These are phyloP conservation scores for Aspergillus homomorphus DNA, from an alignment of 495 filamentous ascomycete genomes.

Conservation along the genomic window DNA sequence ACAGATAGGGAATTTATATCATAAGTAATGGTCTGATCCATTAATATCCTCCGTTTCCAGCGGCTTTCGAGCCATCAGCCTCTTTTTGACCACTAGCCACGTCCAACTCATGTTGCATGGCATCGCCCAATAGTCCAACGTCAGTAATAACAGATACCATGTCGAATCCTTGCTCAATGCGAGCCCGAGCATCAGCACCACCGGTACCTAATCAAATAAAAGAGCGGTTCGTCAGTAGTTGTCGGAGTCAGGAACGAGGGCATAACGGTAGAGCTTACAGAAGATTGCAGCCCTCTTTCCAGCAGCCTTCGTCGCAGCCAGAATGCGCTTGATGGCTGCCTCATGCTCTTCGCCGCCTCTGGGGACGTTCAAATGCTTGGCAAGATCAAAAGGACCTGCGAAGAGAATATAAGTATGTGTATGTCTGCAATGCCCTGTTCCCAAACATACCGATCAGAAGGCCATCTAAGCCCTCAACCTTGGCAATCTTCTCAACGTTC, in stretches of 20 bases:
- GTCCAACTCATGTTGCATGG: slow-evolving; percentile 34
- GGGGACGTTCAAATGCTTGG: slow-evolving; percentile 37
- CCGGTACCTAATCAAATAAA: slow-evolving; percentile 36
- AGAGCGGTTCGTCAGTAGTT: not conserved
- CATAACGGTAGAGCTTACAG: slow-evolving; percentile 37
- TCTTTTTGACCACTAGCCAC: slow-evolving; percentile 27
- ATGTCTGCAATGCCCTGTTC: not conserved
- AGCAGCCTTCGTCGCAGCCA: slow-evolving; percentile 57
- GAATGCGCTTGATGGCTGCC: slow-evolving; percentile 62
- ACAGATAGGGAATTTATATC: not conserved
- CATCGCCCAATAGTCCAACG: slow-evolving; percentile 46
- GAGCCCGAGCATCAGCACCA: slow-evolving; percentile 60
- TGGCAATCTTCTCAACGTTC: slow-evolving; percentile 49
- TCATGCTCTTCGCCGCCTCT: slow-evolving; percentile 45
- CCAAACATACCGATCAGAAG: slow-evolving; percentile 37
- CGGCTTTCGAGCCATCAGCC: not conserved
- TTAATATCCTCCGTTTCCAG: not conserved
- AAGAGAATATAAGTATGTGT: not conserved
- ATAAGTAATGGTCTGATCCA: not conserved
- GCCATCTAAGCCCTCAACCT: slow-evolving; percentile 43
- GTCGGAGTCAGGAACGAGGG: not conserved
- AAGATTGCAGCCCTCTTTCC: slow-evolving; percentile 80
- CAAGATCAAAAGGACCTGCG: slow-evolving; percentile 55
- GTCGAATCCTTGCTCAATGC: slow-evolving; percentile 67
- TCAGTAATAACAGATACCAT: slow-evolving; percentile 70